Evolutionary conservation across 2,329 filamentous ascomycete species (phyloP).

Genomic region (Corniculantispora saksenae): DNA sequence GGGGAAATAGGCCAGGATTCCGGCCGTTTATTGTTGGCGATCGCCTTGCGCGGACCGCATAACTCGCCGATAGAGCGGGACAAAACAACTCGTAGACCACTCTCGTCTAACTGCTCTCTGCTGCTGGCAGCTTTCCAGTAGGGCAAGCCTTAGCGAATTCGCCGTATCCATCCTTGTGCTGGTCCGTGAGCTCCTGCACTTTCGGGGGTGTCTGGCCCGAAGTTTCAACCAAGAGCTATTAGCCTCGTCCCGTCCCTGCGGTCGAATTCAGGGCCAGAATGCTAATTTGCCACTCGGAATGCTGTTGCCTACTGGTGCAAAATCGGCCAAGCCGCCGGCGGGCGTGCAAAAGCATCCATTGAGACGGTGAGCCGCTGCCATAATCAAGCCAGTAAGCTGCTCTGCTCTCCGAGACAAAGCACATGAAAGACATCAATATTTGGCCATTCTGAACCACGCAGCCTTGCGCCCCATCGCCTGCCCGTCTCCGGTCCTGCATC

Average conservation of each 20-base stretch:
- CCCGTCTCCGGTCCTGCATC: background rate
- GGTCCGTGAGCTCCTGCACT: background rate
- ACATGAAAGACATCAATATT: background rate
- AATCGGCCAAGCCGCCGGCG: background rate
- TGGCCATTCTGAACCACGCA: background rate
- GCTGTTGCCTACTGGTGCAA: background rate
- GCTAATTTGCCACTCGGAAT: background rate
- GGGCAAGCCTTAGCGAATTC: background rate
- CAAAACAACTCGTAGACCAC: background rate
- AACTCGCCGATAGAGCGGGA: conserved; percentile 5
- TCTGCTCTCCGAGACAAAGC: background rate
- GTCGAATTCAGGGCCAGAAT: background rate
- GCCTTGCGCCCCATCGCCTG: background rate
- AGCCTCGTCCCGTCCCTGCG: background rate
- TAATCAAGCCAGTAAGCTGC: background rate
- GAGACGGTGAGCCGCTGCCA: background rate
- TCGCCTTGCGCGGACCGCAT: background rate
- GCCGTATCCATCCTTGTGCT: background rate
- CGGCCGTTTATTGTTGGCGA: conserved; percentile 3
- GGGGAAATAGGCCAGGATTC: background rate
- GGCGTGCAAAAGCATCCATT: background rate
- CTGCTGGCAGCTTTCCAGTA: background rate
- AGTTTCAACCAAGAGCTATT: background rate
- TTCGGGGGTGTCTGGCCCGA: background rate
- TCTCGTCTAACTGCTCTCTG: background rate